Percentiles rank a stretch among this genome's conserved stretches.
phyloP scores from a whole-genome alignment of 139 green algal species.

The Closterium sp. region DNA sequence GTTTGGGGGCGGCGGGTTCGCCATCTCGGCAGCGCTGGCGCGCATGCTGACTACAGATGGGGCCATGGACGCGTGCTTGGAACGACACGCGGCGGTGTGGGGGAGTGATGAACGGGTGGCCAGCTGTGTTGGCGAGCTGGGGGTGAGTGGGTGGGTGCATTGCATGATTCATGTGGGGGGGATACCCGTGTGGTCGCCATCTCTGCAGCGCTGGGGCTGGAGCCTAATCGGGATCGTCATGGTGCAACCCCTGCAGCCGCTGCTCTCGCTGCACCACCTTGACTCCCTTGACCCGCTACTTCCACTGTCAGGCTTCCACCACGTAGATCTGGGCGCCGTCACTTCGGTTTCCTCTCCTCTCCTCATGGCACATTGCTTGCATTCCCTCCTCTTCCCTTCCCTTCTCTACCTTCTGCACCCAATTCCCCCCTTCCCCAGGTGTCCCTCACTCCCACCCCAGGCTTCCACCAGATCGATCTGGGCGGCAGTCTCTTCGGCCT shows the following conservation, averaged over 20 bases:
- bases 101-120: slow-evolving; percentile 35
- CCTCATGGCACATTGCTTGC: not conserved
- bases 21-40: slow-evolving; percentile 24
- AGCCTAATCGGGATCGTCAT: slow-evolving; percentile 6
- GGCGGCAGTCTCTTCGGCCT: slow-evolving; percentile 14
- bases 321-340: slow-evolving; percentile 11
- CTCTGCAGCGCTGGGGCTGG: too few species aligned
- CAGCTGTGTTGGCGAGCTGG: slow-evolving; percentile 29
- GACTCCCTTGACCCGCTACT: not conserved
- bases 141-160: slow-evolving; percentile 2
- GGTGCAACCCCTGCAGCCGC: not conserved
- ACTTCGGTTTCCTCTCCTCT: slow-evolving; percentile 7
- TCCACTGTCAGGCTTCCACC: slow-evolving; percentile 35
- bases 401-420: not conserved
- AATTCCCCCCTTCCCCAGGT: too few species aligned
- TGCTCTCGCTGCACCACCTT: not conserved
- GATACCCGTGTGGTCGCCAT: too few species aligned
- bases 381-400: too few species aligned
- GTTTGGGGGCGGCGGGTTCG: slow-evolving; percentile 32
- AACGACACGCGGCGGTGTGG: slow-evolving; percentile 13
- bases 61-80: not conserved
- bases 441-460: not conserved
- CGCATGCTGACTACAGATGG: not conserved
- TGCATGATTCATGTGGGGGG: too few species aligned
- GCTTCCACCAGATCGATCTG: slow-evolving; percentile 39